Evolutionary conservation across 106 monocot species (phyloP), one percentile per base, ranked within the genome.

Genomic region (Xerophyta viscosa): DNA sequence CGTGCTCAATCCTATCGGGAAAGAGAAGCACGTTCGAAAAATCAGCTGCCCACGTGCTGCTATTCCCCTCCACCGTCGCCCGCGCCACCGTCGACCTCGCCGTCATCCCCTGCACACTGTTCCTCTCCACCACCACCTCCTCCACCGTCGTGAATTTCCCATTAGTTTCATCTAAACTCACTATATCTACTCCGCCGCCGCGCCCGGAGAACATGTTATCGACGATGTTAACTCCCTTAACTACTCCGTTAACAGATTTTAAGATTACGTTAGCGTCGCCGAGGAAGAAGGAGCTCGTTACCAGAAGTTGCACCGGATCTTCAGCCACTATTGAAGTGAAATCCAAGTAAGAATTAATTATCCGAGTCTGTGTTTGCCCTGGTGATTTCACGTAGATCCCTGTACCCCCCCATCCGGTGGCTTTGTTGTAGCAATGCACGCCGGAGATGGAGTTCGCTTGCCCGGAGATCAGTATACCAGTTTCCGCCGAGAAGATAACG

Each of bases 371-470:
- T 1, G 74, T 68, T 22, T 68, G 41, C 2, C 78, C 75, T 4
- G 82, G 71, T n/a, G 53, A 26, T 30, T 69, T 71, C 30, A 88
- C 20, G 45, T 82, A 58, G 24, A 88, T 75, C 14, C 87, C 87
- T n/a, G 46, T 50, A 12, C 87, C 87, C 17, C 82, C 78, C 41
- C 56, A 82, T 9, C 71, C 74, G 0, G 78, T 64, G 8, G 87
- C 87, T 59, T 88, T 88, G 62, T 88, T 82, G 68, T 88, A 88
- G 50, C 82, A 88, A 25, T 88, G 87, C 30, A 82, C 78, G 11
- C 75, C 75, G 19, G 74, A 60, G 11, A 88, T 31, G 0, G 57
- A 46, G 60, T 88, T 88, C 17, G 87, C 87, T 57, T 78, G 75
- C 4, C 78, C 82, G 27, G 54, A 50, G 37, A 88, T 61, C 15